These are phyloP conservation scores for Botrytis squamosa DNA, from an alignment of 2,329 filamentous ascomycete species.

Conservation along the genomic window DNA sequence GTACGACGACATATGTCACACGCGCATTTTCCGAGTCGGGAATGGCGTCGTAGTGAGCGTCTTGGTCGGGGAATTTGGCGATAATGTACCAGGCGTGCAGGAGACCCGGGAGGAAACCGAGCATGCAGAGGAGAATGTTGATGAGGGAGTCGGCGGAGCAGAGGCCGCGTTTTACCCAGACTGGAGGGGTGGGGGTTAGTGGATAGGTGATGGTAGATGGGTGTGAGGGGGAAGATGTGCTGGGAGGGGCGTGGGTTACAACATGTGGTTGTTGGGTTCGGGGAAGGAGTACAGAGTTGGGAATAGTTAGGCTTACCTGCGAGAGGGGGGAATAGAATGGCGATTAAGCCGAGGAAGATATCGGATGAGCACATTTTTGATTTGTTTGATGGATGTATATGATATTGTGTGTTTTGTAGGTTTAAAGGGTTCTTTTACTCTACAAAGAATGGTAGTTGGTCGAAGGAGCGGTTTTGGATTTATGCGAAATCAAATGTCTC, in stretches of 20 bases:
- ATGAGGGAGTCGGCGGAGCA: constrained; percentile 91
- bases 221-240: neutral
- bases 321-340: constrained; percentile 64
- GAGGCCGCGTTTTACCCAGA: constrained; percentile 95
- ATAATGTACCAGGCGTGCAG: constrained; percentile 99
- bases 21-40: constrained; percentile 55
- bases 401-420: neutral
- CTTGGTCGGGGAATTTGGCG: constrained; percentile 76
- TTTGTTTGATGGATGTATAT: neutral
- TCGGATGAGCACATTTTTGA: constrained; percentile 57
- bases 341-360: constrained; percentile 63
- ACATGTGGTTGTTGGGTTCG: neutral
- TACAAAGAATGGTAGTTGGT: neutral
- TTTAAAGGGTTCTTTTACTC: neutral
- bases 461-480: neutral
- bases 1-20: constrained; percentile 78
- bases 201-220: neutral
- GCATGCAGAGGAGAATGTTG: constrained; percentile 84
- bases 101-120: constrained; percentile 81
- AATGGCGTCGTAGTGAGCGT: constrained; percentile 59
- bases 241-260: neutral
- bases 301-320: constrained; percentile 51
- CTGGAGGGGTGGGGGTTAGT: constrained; percentile 45
- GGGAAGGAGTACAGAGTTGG: neutral
- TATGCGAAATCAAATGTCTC: constrained; percentile 9